phyloP scores from a whole-genome alignment of 1,284 basidiomycete species.

The Trichosporon ovoides region DNA sequence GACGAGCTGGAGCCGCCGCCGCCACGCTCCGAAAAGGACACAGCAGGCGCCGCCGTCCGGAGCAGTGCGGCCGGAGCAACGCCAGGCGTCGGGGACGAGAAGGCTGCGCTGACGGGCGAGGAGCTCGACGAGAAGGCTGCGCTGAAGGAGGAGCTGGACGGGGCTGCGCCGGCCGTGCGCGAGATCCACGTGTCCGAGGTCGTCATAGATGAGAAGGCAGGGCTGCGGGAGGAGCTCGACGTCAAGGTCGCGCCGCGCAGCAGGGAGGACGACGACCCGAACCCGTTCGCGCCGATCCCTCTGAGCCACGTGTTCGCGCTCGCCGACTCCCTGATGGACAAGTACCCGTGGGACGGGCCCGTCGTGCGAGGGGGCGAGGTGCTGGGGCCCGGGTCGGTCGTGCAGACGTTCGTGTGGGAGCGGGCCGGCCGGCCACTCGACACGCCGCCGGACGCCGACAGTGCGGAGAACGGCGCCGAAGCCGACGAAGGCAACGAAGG shows the following conservation, averaged over 20 bases:
- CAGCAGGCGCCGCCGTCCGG: background rate
- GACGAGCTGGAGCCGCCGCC: constrained; percentile 12
- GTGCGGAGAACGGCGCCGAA: constrained; percentile 1
- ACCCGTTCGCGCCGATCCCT: constrained; percentile 39
- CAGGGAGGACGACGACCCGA: constrained; percentile 20
- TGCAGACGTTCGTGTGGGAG: constrained; percentile 37
- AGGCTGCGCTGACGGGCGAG: background rate
- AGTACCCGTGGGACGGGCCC: constrained; percentile 39
- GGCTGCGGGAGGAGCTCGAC: background rate
- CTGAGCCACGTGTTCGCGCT: constrained; percentile 41
- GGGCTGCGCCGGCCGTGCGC: too few relatives aligned
- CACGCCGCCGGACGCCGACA: constrained; percentile 11
- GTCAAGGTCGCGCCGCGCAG: background rate
- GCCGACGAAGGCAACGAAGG: constrained; percentile 20
- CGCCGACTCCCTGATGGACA: constrained; percentile 35
- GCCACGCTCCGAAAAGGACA: too few relatives aligned
- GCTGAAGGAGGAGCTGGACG: too few relatives aligned
- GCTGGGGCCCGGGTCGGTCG: constrained; percentile 39
- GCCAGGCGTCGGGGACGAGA: background rate
- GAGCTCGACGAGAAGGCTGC: too few relatives aligned
- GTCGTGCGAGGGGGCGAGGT: constrained; percentile 39
- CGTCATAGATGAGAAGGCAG: background rate
- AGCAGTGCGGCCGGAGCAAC: background rate
- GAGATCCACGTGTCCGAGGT: background rate
- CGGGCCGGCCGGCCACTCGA: constrained; percentile 12